These are phyloP conservation scores for Pinus taeda DNA, from an alignment of 75 land plant species.

Conservation along the genomic window DNA sequence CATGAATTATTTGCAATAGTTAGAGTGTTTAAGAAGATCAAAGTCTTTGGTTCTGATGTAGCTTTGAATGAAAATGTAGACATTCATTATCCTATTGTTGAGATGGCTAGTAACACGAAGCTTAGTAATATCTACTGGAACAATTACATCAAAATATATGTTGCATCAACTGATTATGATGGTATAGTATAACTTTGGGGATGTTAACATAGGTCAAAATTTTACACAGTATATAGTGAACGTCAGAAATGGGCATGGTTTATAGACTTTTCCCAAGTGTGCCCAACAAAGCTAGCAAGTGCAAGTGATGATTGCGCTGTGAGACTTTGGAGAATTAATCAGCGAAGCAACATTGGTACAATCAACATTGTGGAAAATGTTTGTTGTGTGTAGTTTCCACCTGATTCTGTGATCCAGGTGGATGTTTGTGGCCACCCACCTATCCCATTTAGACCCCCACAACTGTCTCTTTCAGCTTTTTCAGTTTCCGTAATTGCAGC, in stretches of 20 bases:
- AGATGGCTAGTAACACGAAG: constrained; percentile 80
- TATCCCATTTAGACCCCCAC: too few species aligned
- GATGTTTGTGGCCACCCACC: too few species aligned
- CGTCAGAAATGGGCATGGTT: constrained; percentile 88
- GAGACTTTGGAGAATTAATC: constrained; percentile 91
- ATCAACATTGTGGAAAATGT: constrained; percentile 68
- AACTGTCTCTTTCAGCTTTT: too few species aligned
- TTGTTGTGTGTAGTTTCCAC: constrained; percentile 91
- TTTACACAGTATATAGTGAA: constrained; percentile 51
- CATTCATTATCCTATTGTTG: constrained; percentile 85
- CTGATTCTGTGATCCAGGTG: constrained; percentile 74
- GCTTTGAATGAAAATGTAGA: constrained; percentile 74
- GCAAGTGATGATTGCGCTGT: constrained; percentile 92
- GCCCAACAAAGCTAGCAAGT: constrained; percentile 88
- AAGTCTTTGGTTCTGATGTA: constrained; percentile 79
- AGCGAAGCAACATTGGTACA: constrained; percentile 47
- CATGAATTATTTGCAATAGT: constrained; percentile 97
- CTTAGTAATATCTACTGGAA: constrained; percentile 94
- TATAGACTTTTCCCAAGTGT: constrained; percentile 81
- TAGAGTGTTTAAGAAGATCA: constrained; percentile 92
- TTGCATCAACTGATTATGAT: constrained; percentile 94
- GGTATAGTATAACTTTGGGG: constrained; percentile 79
- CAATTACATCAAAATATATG: constrained; percentile 78
- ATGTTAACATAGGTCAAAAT: constrained; percentile 25
- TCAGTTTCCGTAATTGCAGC: too few species aligned